These are phyloP conservation scores for Collybiopsis confluens DNA, from an alignment of 768 basidiomycete genomes.

Conservation along the genomic window DNA sequence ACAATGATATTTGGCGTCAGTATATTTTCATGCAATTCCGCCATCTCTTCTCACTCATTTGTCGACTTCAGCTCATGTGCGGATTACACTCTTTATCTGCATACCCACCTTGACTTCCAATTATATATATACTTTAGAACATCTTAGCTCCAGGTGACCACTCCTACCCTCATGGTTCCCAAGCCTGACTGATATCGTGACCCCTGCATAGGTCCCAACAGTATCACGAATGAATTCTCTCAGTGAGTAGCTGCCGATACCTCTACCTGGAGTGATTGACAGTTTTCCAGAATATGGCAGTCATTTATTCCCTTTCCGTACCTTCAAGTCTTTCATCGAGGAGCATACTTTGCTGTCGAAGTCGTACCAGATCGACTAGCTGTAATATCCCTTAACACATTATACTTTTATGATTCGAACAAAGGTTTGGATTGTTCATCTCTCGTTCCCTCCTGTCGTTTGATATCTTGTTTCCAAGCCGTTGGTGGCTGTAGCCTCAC, in stretches of 20 bases:
- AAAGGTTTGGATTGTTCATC: conserved; percentile 48
- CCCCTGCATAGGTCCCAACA: conserved; percentile 64
- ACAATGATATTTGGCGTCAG: conserved; percentile 91
- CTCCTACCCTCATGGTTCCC: conserved; percentile 5
- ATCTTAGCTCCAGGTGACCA: conserved; percentile 57
- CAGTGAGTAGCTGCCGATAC: conserved; percentile 41
- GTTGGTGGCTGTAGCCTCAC: conserved; percentile 68
- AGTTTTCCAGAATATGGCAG: conserved; percentile 64
- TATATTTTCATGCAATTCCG: conserved; percentile 11
- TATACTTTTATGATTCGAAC: conserved; percentile 90
- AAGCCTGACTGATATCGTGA: conserved; percentile 6
- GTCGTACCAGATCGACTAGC: conserved; percentile 74
- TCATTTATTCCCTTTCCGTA: conserved; percentile 75
- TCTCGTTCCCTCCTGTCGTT: background rate
- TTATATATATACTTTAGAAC: conserved; percentile 40
- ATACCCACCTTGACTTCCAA: background rate
- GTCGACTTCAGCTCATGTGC: conserved; percentile 51
- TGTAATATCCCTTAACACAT: conserved; percentile 82
- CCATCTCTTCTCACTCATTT: conserved; percentile 11
- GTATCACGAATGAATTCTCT: conserved; percentile 62
- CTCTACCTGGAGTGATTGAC: background rate
- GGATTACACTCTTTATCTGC: conserved; percentile 8
- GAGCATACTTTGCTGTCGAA: conserved; percentile 81
- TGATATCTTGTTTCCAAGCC: conserved; percentile 34
- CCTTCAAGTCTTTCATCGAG: conserved; percentile 78